phyloP scores from a whole-genome alignment of 495 filamentous ascomycete genomes.

The Aspergillus heteromorphus region DNA sequence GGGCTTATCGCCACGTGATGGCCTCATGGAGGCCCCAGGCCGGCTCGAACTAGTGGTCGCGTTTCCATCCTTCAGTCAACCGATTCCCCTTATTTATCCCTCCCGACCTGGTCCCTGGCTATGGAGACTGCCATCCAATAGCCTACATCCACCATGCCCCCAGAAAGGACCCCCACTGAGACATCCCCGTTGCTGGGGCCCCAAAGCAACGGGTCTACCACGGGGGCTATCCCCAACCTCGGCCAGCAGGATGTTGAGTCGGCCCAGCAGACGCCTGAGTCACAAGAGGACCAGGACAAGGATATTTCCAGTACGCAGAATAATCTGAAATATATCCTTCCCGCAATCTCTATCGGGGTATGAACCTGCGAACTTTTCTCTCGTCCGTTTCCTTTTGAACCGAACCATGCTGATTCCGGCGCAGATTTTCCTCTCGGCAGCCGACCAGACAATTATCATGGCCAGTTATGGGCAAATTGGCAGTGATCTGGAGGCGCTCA shows the following conservation, averaged over 20 bases:
- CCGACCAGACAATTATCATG: slow-evolving; percentile 80
- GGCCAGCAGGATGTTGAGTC: slow-evolving; percentile 18
- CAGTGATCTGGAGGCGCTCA: slow-evolving; percentile 71
- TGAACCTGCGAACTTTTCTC: slow-evolving; percentile 2
- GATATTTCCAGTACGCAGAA: slow-evolving; percentile 25
- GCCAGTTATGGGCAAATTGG: slow-evolving; percentile 77
- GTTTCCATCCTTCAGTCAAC: neutral
- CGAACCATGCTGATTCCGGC: neutral
- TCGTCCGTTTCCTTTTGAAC: neutral
- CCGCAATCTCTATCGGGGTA: slow-evolving; percentile 50
- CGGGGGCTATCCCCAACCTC: slow-evolving; percentile 20
- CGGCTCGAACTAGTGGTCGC: too few species aligned
- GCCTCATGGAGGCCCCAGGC: neutral
- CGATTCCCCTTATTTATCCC: neutral
- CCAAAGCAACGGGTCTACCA: slow-evolving; percentile 25
- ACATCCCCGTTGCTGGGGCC: slow-evolving; percentile 38
- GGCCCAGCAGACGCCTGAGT: slow-evolving; percentile 1
- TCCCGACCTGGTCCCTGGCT: neutral
- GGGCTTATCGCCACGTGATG: slow-evolving; percentile 19
- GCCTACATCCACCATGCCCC: slow-evolving; percentile 17
- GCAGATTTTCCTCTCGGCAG: slow-evolving; percentile 63
- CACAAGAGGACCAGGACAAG: slow-evolving; percentile 15
- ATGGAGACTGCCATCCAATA: slow-evolving; percentile 1
- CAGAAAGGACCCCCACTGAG: slow-evolving; percentile 28
- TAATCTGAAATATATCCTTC: slow-evolving; percentile 43